phyloP scores from a whole-genome alignment of 495 filamentous ascomycete genomes.

The Aspergillus cavernicola region DNA sequence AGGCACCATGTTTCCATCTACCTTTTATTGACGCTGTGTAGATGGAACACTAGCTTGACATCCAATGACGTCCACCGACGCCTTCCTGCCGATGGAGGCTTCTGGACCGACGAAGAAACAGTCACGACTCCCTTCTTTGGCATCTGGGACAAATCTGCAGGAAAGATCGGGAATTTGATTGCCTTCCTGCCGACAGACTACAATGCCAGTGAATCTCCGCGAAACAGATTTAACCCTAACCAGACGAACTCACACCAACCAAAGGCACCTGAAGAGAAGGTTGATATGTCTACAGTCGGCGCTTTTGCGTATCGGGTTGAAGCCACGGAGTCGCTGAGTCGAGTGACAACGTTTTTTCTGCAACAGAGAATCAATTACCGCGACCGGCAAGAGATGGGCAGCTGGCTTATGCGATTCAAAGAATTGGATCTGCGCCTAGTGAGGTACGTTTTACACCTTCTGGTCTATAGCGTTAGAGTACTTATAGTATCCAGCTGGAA shows the following conservation, averaged over 20 bases:
- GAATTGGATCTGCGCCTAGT: slow-evolving; percentile 42
- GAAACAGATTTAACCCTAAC: background rate
- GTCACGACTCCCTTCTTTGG: slow-evolving; percentile 38
- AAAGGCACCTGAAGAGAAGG: background rate
- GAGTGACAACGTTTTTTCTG: slow-evolving; percentile 36
- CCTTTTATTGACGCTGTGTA: too few species aligned
- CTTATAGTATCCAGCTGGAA: background rate
- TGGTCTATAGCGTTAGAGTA: background rate
- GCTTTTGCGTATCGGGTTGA: slow-evolving; percentile 44
- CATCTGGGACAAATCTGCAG: slow-evolving; percentile 36
- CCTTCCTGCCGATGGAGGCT: slow-evolving; percentile 22
- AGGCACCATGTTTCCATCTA: too few species aligned
- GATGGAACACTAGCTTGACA: slow-evolving; percentile 39
- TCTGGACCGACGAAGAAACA: slow-evolving; percentile 29
- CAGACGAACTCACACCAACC: slow-evolving; percentile 4
- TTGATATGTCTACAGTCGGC: slow-evolving; percentile 34
- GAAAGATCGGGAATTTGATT: slow-evolving; percentile 32
- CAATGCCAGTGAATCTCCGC: too few species aligned
- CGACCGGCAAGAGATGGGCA: slow-evolving; percentile 28
- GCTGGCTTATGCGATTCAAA: slow-evolving; percentile 44
- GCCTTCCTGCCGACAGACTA: slow-evolving; percentile 10
- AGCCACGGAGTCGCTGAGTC: slow-evolving; percentile 38
- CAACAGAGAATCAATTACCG: slow-evolving; percentile 34
- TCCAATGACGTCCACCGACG: slow-evolving; percentile 24
- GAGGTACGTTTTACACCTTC: background rate